A percentile compares a stretch with the other conserved stretches of the same genome.
Evolutionary conservation across 768 basidiomycete genomes (phyloP).

Genomic region (Tremella fuciformis): DNA sequence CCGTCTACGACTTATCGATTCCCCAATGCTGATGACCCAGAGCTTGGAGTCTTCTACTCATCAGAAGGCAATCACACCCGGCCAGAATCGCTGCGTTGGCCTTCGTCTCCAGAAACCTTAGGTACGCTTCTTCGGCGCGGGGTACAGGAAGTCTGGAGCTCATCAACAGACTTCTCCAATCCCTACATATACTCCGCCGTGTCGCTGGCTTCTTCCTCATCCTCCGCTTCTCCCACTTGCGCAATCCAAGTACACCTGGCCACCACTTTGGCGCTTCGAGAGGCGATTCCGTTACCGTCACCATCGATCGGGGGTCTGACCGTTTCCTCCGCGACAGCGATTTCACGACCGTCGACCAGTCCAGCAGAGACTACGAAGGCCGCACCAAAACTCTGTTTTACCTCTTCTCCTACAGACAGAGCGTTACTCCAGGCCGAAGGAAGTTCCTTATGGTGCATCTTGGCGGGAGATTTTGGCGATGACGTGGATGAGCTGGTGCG

Average conservation of each 20-base stretch:
- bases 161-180: slow-evolving; percentile 30
- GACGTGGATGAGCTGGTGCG: slow-evolving; percentile 81
- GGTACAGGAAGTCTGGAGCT: background rate
- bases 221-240: slow-evolving; percentile 19
- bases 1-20: slow-evolving; percentile 6
- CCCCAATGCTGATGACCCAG: slow-evolving; percentile 12
- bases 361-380: slow-evolving; percentile 55
- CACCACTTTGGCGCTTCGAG: slow-evolving; percentile 33
- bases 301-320: slow-evolving; percentile 22
- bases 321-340: slow-evolving; percentile 45
- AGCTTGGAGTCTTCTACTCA: slow-evolving; percentile 40
- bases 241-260: slow-evolving; percentile 41
- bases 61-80: slow-evolving; percentile 42
- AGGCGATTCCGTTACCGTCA: slow-evolving; percentile 27
- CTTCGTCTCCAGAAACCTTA: slow-evolving; percentile 44
- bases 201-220: slow-evolving; percentile 18
- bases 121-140: slow-evolving; percentile 19
- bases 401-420: slow-evolving; percentile 74
- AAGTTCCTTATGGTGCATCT: slow-evolving; percentile 71
- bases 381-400: slow-evolving; percentile 27
- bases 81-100: slow-evolving; percentile 38
- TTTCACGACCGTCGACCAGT: slow-evolving; percentile 54
- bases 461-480: slow-evolving; percentile 69
- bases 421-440: slow-evolving; percentile 66
- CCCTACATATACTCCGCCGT: slow-evolving; percentile 46